Conservation (phyloP, 352 stramenopile species). For the Phytophthora sp. region DNA sequence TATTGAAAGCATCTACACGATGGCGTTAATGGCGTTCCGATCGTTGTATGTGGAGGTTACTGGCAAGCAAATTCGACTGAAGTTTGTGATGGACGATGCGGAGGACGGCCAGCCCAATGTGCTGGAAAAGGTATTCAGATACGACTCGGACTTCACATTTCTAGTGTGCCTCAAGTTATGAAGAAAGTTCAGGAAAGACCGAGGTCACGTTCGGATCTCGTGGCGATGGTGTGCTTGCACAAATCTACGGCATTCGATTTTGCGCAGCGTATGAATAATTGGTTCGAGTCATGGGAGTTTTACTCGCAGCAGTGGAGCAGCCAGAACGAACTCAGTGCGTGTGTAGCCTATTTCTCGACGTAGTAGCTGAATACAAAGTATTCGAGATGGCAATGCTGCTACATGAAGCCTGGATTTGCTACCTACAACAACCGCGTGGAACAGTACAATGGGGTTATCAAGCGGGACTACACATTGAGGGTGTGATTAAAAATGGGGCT, state of each 20-base stretch:
- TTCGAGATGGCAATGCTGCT: neutral
- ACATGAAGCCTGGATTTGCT: neutral
- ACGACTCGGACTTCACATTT: too few species aligned
- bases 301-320: neutral
- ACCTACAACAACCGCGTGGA: slow-evolving; percentile 1
- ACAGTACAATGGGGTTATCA: slow-evolving; percentile 29
- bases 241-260: neutral
- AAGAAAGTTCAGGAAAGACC: neutral
- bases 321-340: neutral
- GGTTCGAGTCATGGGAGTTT: neutral
- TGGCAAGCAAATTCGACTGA: too few species aligned
- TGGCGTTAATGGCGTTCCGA: too few species aligned
- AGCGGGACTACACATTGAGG: slow-evolving; percentile 22
- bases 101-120: too few species aligned
- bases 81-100: too few species aligned
- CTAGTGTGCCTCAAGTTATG: too few species aligned
- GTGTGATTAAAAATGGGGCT: slow-evolving; percentile 15
- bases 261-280: neutral
- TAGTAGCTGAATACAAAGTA: neutral
- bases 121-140: too few species aligned
- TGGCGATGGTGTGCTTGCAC: neutral
- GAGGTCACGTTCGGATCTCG: neutral
- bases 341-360: neutral
- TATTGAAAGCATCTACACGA: too few species aligned
- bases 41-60: too few species aligned